These are phyloP conservation scores for Russula sp. DNA, from an alignment of 768 basidiomycete genomes.

Conservation along the genomic window DNA sequence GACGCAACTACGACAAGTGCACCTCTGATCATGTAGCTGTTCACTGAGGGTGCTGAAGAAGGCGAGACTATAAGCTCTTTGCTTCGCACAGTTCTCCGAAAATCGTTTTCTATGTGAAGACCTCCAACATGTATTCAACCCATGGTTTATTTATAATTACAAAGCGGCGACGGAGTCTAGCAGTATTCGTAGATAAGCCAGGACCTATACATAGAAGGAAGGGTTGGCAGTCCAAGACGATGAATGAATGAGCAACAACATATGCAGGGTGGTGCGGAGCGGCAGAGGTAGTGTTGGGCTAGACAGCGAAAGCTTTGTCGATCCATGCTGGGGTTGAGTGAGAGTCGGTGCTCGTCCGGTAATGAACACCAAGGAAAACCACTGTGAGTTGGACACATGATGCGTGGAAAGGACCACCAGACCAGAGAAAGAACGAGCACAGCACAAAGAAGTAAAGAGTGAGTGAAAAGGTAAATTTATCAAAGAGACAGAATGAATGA, in stretches of 20 bases:
- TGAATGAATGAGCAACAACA: neutral
- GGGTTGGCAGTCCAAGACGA: conserved; percentile 1
- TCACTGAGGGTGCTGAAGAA: too few species aligned
- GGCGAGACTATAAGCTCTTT: too few species aligned
- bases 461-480: neutral
- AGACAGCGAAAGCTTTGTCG: neutral
- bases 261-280: neutral
- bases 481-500: neutral
- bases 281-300: neutral
- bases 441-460: neutral
- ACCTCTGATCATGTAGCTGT: neutral
- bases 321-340: neutral
- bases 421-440: neutral
- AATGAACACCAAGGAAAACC: neutral
- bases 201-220: conserved; percentile 9
- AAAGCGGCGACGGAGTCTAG: conserved; percentile 12
- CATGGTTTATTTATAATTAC: conserved; percentile 19
- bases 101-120: neutral
- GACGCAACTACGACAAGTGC: neutral
- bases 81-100: neutral
- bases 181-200: conserved; percentile 10
- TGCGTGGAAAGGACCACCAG: neutral
- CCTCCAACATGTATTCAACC: conserved; percentile 7
- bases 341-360: neutral
- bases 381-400: conserved; percentile 11